Evolutionary conservation across 2,329 filamentous ascomycete species (phyloP).

Genomic region (Aspergillus ruber): DNA sequence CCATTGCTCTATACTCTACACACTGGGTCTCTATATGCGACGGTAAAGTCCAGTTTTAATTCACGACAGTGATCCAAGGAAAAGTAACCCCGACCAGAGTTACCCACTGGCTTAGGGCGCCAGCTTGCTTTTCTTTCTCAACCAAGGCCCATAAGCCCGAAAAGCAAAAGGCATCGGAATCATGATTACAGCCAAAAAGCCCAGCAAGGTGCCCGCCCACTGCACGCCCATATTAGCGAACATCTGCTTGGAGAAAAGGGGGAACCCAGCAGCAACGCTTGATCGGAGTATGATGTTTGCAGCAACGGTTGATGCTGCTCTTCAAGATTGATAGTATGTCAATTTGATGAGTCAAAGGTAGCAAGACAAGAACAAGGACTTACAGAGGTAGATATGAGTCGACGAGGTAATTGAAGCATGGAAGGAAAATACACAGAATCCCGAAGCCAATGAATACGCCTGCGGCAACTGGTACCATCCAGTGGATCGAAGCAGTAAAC

Average conservation of each 20-base stretch:
- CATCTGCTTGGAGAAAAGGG: conserved; percentile 28
- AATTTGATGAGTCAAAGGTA: not conserved
- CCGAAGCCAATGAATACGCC: conserved; percentile 23
- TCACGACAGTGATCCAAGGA: too few species aligned
- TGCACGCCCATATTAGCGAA: conserved; percentile 27
- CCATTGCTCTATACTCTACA: too few species aligned
- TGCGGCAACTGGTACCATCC: conserved; percentile 17
- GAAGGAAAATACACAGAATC: conserved; percentile 23
- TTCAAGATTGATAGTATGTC: conserved; percentile 2
- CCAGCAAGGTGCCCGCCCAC: conserved; percentile 30
- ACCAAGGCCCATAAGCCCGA: not conserved
- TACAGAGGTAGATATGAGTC: conserved; percentile 32
- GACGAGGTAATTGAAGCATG: conserved; percentile 27
- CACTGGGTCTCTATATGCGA: too few species aligned
- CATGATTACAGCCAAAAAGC: conserved; percentile 18
- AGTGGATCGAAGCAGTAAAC: conserved; percentile 19
- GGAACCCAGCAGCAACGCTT: conserved; percentile 24
- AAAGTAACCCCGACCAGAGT: too few species aligned
- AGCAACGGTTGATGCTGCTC: conserved; percentile 29
- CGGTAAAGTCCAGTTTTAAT: too few species aligned
- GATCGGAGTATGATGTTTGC: conserved; percentile 30
- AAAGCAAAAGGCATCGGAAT: not conserved
- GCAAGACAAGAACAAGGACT: conserved; percentile 5
- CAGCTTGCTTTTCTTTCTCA: not conserved
- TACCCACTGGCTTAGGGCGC: not conserved